Percentiles rank a stretch among this genome's conserved stretches.
These are phyloP conservation scores for Cylindrotheca fusiformis DNA, from an alignment of 108 stramenopile species.

Conservation along the genomic window DNA sequence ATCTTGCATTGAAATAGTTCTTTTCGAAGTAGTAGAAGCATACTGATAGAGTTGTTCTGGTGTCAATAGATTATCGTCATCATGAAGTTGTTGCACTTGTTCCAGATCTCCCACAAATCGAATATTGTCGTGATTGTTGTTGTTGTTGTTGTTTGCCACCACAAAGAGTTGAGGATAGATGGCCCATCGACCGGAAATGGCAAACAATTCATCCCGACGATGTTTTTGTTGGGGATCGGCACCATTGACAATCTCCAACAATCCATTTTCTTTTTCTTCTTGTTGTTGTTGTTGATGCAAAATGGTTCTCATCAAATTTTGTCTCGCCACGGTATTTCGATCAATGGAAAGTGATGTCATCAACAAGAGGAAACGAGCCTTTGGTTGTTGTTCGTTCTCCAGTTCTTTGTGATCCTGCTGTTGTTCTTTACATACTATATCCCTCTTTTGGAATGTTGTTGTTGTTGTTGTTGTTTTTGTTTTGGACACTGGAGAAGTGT, in stretches of 20 bases:
- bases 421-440: too few species aligned
- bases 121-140: too few species aligned
- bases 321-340: not conserved
- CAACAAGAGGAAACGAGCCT: not conserved
- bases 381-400: not conserved
- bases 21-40: too few species aligned
- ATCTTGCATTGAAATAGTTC: too few species aligned
- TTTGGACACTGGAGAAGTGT: too few species aligned
- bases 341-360: not conserved
- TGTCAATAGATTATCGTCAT: too few species aligned
- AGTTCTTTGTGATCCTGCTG: not conserved
- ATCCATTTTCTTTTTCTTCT: not conserved
- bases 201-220: constrained; percentile 47
- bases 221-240: constrained; percentile 35
- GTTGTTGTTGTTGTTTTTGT: too few species aligned
- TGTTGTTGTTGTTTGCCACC: constrained; percentile 22
- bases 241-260: constrained; percentile 33
- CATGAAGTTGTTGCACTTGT: constrained; percentile 7
- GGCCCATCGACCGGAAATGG: constrained; percentile 47
- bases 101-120: constrained; percentile 21
- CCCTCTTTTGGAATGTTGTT: too few species aligned
- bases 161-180: constrained; percentile 74
- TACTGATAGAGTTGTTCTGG: too few species aligned
- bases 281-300: too few species aligned
- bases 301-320: not conserved